Base-by-base conservation (phyloP, 257 asterid genomes). In the Penstemon newberryi region DNA sequence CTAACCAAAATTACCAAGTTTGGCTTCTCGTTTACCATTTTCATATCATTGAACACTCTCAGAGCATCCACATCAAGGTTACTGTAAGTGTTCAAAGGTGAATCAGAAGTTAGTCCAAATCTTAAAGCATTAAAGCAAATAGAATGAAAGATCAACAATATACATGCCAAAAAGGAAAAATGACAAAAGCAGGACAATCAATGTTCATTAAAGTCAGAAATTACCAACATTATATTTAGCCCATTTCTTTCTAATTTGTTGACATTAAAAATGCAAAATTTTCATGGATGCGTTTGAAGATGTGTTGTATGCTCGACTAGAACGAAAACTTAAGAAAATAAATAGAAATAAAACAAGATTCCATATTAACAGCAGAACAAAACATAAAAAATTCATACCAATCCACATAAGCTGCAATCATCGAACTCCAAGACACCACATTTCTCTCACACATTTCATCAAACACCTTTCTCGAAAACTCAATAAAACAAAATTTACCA, bases 391-490 rank as follows among this genome's bases (percentile, higher is more conserved):
- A 12, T 5, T 3, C 83, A 12, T 78, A 89, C 96, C 95, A 85
- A 70, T 76, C 73, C 82, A 89, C 83, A 65, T 82, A 87, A 57
- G 84, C 86, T 9, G 96, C 85, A 75, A 87, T 81, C 84, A 89
- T 64, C n/a, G 90, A 87, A 59, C 92, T 87, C 95, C 96, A 89
- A 60, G 95, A 75, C 73, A 89, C 92, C 56, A 89, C 84, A 79
- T 82, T 76, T 74, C 84, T 84, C 13, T 76, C 70, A 69, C 37
- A 7, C 88, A 89, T 87, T 85, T 85, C 92, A 69, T 82, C 95
- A 57, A 89, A 85, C 89, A 87, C 75, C 11, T 11, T 76, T 44
- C 80, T 62, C 2, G 91, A 62, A 44, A 74, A 76, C 15, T 50
- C 64, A 50, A 79, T 61, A 8, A 51, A 70, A n/a, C 80, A 77